Conservation (phyloP, 2,329 filamentous ascomycete species). For the Colletotrichum lupini region DNA sequence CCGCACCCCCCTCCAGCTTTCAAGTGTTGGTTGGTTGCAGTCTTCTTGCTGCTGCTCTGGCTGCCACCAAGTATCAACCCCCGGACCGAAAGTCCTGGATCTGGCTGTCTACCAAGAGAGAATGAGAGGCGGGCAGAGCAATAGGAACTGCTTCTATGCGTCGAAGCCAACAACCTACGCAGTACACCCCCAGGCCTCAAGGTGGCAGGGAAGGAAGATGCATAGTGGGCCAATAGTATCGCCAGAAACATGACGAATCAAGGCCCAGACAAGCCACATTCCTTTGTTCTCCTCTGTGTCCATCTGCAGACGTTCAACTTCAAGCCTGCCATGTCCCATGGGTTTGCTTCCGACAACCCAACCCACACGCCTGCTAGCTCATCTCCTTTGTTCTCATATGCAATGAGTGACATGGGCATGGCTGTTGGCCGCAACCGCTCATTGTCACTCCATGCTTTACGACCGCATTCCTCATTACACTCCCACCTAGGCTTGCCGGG, state of each 20-base stretch:
- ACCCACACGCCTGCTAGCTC: slow-evolving; percentile 23
- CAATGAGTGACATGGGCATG: slow-evolving; percentile 25
- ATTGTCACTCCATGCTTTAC: slow-evolving; percentile 28
- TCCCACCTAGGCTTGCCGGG: neutral
- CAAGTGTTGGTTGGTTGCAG: neutral
- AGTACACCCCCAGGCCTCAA: neutral
- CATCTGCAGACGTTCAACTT: slow-evolving; percentile 24
- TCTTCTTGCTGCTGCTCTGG: neutral
- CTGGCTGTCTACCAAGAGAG: neutral
- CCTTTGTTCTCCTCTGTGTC: slow-evolving; percentile 28
- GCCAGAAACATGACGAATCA: slow-evolving; percentile 34
- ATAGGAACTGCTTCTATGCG: neutral
- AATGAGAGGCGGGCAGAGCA: neutral
- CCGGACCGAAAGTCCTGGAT: neutral
- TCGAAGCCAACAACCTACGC: neutral
- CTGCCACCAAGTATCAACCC: neutral
- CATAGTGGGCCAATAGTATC: slow-evolving; percentile 1
- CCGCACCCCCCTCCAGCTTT: slow-evolving; percentile 18
- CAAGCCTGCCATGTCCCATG: slow-evolving; percentile 4
- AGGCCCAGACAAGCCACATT: slow-evolving; percentile 22
- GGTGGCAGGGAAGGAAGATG: neutral
- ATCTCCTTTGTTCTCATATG: slow-evolving; percentile 33
- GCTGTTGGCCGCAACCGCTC: slow-evolving; percentile 33
- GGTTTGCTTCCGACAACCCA: slow-evolving; percentile 25
- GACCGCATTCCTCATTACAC: slow-evolving; percentile 21